A percentile compares a stretch with the other conserved stretches of the same genome.
These are phyloP conservation scores for Scalesia atractyloides DNA, from an alignment of 129 eudicot species.

Conservation along the genomic window DNA sequence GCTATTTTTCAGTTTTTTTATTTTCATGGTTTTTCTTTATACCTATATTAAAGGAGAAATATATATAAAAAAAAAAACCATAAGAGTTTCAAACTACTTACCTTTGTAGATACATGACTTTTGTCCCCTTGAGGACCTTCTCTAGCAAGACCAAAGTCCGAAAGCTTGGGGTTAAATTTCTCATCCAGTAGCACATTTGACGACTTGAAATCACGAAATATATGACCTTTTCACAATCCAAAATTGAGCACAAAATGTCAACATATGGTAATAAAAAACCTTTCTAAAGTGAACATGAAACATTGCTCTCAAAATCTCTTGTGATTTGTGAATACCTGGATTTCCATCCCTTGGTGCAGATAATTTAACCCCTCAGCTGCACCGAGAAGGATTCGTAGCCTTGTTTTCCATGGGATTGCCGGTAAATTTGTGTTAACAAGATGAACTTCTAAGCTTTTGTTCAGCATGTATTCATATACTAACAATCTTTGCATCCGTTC, in stretches of 20 bases:
- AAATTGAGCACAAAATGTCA: conserved; percentile 12
- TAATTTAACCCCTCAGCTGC: conserved; percentile 85
- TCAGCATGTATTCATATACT: conserved; percentile 76
- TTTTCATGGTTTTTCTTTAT: too few species aligned
- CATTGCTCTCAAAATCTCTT: background rate
- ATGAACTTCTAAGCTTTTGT: conserved; percentile 78
- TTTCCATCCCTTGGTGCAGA: conserved; percentile 67
- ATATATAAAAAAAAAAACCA: background rate
- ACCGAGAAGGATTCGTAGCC: conserved; percentile 67
- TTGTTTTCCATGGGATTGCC: conserved; percentile 63
- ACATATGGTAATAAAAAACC: background rate
- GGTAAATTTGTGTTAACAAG: conserved; percentile 52
- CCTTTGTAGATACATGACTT: conserved; percentile 83
- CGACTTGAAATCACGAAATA: conserved; percentile 77
- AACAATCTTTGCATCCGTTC: conserved; percentile 77
- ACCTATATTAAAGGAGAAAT: background rate
- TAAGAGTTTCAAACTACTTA: conserved; percentile 12
- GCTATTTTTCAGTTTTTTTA: too few species aligned
- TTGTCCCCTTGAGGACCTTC: conserved; percentile 77
- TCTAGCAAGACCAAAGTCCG: conserved; percentile 88
- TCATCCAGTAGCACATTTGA: conserved; percentile 76
- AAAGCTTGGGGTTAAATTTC: conserved; percentile 69
- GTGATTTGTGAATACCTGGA: conserved; percentile 41
- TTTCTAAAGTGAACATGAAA: conserved; percentile 4
- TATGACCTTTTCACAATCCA: conserved; percentile 49